Percentiles rank a stretch among this genome's conserved stretches.
These are phyloP conservation scores for Pestalotiopsis fici DNA, from an alignment of 2,329 filamentous ascomycete genomes.

Conservation along the genomic window DNA sequence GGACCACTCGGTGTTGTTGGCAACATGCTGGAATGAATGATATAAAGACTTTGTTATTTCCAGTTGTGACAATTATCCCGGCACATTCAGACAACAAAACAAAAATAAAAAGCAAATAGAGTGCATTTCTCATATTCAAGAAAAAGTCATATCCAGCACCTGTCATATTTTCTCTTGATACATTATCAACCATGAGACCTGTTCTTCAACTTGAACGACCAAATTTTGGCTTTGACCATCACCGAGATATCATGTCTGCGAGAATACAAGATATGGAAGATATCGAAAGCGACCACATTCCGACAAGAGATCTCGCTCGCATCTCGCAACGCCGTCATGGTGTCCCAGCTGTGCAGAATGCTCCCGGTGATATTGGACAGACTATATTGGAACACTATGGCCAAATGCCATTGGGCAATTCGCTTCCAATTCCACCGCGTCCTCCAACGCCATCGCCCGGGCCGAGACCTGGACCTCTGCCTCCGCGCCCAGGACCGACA, in stretches of 20 bases:
- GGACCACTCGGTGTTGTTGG: not conserved
- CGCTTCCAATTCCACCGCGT: slow-evolving; percentile 24
- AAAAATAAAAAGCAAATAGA: not conserved
- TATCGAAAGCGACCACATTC: not conserved
- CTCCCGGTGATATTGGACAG: not conserved
- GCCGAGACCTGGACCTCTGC: slow-evolving; percentile 23
- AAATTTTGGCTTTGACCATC: not conserved
- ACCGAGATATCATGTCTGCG: not conserved
- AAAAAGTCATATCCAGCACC: not conserved
- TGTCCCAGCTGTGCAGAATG: not conserved
- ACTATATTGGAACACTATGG: not conserved
- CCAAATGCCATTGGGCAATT: slow-evolving; percentile 1
- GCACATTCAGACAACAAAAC: not conserved
- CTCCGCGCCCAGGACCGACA: slow-evolving; percentile 26
- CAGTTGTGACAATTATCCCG: not conserved
- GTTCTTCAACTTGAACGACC: not conserved
- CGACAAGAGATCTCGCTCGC: not conserved
- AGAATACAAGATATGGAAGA: not conserved
- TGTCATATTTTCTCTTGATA: not conserved
- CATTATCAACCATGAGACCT: not conserved
- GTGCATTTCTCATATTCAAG: too few species aligned
- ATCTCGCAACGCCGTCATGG: not conserved
- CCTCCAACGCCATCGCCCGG: slow-evolving; percentile 27
- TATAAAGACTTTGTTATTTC: not conserved
- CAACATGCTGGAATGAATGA: not conserved